Conservation (phyloP, 2,329 filamentous ascomycete genomes). For the Nakataea oryzae region DNA sequence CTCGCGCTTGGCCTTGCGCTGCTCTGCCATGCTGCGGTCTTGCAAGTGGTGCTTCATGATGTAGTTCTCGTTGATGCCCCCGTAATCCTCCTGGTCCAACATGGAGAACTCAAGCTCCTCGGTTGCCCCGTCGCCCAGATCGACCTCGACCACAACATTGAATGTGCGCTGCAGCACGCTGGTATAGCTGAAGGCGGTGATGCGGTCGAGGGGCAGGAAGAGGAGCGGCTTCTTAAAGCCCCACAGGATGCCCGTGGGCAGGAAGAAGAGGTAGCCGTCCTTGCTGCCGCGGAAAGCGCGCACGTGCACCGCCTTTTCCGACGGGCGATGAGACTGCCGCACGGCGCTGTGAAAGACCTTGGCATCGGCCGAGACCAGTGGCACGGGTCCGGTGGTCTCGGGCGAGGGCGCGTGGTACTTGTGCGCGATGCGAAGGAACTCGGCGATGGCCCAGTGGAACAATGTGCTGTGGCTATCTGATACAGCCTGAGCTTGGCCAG, state of each 20-base stretch:
- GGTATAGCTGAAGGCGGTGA: constrained; percentile 55
- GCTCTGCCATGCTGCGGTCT: constrained; percentile 59
- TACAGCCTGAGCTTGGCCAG: constrained; percentile 37
- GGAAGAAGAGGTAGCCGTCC: constrained; percentile 58
- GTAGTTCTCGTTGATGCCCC: constrained; percentile 51
- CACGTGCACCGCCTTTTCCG: constrained; percentile 54
- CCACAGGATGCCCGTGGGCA: constrained; percentile 58
- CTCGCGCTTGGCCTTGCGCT: constrained; percentile 53
- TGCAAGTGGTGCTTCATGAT: constrained; percentile 50
- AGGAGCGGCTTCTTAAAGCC: constrained; percentile 60
- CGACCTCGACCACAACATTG: constrained; percentile 54
- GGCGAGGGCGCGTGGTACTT: constrained; percentile 16
- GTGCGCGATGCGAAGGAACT: constrained; percentile 28
- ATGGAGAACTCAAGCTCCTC: constrained; percentile 59
- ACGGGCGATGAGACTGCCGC: constrained; percentile 46
- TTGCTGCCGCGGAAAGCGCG: constrained; percentile 58
- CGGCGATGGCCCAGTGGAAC: constrained; percentile 50
- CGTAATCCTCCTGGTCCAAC: constrained; percentile 60
- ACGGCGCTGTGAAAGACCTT: constrained; percentile 46
- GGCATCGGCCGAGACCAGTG: constrained; percentile 42
- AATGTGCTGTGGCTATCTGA: constrained; percentile 49
- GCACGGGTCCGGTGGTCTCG: constrained; percentile 26
- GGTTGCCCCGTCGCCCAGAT: constrained; percentile 34
- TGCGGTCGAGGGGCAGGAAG: constrained; percentile 50
- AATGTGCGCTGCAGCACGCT: constrained; percentile 59